Percentiles rank a stretch among this genome's conserved stretches.
Evolutionary conservation across 345 rosid genomes (phyloP).

Genomic region (Lenwebbia sp.): DNA sequence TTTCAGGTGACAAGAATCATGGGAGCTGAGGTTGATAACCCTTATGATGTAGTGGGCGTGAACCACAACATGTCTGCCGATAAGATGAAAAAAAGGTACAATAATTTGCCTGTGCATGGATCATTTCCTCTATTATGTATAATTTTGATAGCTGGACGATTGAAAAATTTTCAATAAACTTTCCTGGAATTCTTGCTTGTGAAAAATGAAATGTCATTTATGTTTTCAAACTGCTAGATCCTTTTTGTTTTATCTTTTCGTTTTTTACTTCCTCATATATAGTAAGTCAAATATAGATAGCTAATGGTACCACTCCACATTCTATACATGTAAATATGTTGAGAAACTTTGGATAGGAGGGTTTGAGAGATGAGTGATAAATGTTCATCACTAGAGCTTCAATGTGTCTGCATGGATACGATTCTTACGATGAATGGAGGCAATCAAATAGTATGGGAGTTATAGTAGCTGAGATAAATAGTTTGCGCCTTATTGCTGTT

Average conservation of each 20-base stretch:
- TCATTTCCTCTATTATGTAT: not conserved
- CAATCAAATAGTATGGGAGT: not conserved
- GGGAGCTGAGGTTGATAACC: slow-evolving; percentile 62
- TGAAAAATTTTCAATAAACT: not conserved
- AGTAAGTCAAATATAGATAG: not conserved
- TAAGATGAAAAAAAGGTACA: slow-evolving; percentile 80
- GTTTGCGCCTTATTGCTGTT: not conserved
- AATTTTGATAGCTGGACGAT: not conserved
- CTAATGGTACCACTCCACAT: not conserved
- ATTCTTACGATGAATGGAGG: not conserved
- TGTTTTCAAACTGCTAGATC: not conserved
- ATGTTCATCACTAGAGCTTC: not conserved
- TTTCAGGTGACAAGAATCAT: slow-evolving; percentile 74
- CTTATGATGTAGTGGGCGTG: slow-evolving; percentile 73
- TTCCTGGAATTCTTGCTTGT: not conserved
- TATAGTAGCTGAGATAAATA: not conserved
- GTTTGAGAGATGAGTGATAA: not conserved
- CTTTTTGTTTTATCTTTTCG: not conserved
- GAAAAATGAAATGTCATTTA: not conserved
- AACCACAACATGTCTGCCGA: slow-evolving; percentile 60
- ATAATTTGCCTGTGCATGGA: not conserved
- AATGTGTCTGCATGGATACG: not conserved
- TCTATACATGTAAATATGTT: not conserved
- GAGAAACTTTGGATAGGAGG: not conserved
- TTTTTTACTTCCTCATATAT: not conserved